phyloP scores from a whole-genome alignment of 2,329 filamentous ascomycete species.

The Dendryphion nanum region DNA sequence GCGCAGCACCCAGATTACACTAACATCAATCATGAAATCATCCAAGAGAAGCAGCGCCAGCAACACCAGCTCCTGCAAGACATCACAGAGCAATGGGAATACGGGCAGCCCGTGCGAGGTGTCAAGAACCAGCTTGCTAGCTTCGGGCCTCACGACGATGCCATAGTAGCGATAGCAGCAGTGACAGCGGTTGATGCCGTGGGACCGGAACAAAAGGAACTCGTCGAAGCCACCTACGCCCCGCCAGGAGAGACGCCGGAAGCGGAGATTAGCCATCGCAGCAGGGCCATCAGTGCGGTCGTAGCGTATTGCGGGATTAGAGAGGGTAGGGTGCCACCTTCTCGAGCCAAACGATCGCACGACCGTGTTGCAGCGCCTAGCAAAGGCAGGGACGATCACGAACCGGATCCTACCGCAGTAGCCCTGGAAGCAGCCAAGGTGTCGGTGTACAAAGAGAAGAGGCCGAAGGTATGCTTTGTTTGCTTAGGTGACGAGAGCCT shows the following conservation, averaged over 20 bases:
- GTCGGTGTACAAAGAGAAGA: not conserved
- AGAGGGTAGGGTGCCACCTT: not conserved
- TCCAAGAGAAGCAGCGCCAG: not conserved
- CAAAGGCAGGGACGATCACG: not conserved
- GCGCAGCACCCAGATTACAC: not conserved
- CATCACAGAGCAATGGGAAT: too few relatives aligned
- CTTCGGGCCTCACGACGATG: not conserved
- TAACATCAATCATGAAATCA: not conserved
- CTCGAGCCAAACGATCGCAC: not conserved
- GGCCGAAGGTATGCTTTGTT: not conserved
- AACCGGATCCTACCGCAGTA: not conserved
- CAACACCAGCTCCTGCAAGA: not conserved
- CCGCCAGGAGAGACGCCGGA: not conserved
- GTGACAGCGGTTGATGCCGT: too few relatives aligned
- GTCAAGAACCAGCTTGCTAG: not conserved
- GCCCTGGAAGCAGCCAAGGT: not conserved
- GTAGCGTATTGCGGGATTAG: not conserved
- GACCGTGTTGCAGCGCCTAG: not conserved
- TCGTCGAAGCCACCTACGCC: too few relatives aligned
- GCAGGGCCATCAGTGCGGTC: not conserved
- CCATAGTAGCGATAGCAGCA: too few relatives aligned
- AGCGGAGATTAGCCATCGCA: slow-evolving; percentile 1
- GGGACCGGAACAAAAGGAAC: not conserved
- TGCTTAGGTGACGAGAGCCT: not conserved
- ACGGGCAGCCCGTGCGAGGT: too few relatives aligned